Evolutionary conservation across 1,284 basidiomycete genomes (phyloP), one percentile per base, ranked within the genome.

Genomic region (Sphagnurus paluster): DNA sequence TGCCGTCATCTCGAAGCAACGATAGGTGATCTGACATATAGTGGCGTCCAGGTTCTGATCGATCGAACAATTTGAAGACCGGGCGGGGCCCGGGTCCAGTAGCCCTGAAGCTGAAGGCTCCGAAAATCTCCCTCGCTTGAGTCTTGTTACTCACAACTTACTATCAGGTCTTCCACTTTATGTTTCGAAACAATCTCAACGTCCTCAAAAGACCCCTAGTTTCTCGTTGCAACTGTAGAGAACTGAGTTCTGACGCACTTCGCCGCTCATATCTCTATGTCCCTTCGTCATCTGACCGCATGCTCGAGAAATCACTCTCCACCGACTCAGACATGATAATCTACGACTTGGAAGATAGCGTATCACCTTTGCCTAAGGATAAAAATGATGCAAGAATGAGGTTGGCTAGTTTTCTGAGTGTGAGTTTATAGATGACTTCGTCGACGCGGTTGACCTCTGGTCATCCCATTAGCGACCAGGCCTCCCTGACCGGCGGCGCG

Each of bases 311-410:
- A 61, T 90, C 89, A 0, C 70, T 87, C 29, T 64, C 59, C 7
- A 74, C 74, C 8, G 62, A 66, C 1, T 84, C 90, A 1, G 90
- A 93, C 57, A 75, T 84, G 25, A 72, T 93, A 24, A 84, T 90
- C n/a, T 93, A 91, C 60, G 90, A 93, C 67, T 72, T 93, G 14
- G 90, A 93, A 61, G 90, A 93, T 62, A 89, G 87, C 48, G 81
- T 93, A 0, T 74, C 88, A 4, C 85, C 86, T 6, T 72, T 71
- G 11, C 62, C 68, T 2, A 53, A 59, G 6, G 80, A 85, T 58
- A 93, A 93, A 65, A 61, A 63, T 7, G 67, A 71, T 40, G 88
- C 90, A 0, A 72, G 90, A 49, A 59, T 63, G 2, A 71, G 80
- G 16, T 68, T 93, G 2, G 62, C 66, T 13, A 66, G 71, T 5